Base-by-base conservation (phyloP, 371 early-diverging fungal species). In the Apophysomyces sp. region DNA sequence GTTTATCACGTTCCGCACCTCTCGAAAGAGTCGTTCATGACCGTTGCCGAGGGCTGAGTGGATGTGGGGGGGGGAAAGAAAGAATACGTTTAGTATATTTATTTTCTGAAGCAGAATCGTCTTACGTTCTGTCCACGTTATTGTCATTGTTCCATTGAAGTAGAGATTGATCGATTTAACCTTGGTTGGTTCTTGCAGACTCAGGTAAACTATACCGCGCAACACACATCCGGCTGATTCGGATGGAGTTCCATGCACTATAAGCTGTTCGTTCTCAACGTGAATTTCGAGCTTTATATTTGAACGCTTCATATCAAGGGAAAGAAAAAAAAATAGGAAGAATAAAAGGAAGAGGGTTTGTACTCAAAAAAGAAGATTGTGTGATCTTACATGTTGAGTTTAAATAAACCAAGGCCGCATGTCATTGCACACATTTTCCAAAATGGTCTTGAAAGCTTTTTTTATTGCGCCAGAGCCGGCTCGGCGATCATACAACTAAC, bases 221-320 rank as follows among this genome's bases (percentile, higher is more conserved):
- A 80, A 59, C 2, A 80, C 73, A 53, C 80, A 80, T 13, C 80
- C 80, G 3, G 76, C 70, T 8, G 77, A 77, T 59, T 80, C 80
- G 9, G 59, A 30, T 13, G 77, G 44, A 16, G 73, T 57, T 5
- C 80, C 80, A 51, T 77, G 66, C 70, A 80, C 59, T 16, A 77
- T 64, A 12, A 80, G 58, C 18, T 68, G 68, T 24, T 74, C 73
- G 52, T 63, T 75, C 65, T 80, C 80, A 1, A 80, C 57, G 24
- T 69, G 60, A 40, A 78, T 69, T 26, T 71, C 69, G 5, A 67
- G 18, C 37, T 69, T 66, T 6, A 51, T 44, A n/a, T 26, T 34
- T 1, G 26, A 37, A 8, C 26, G 29, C 7, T 29, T 32, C 26
- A 56, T 28, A 29, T 13, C 6, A 39, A 18, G 27, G 29, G 30